Conservation (phyloP, 208 protist species). For the Trichomonas tenax region DNA sequence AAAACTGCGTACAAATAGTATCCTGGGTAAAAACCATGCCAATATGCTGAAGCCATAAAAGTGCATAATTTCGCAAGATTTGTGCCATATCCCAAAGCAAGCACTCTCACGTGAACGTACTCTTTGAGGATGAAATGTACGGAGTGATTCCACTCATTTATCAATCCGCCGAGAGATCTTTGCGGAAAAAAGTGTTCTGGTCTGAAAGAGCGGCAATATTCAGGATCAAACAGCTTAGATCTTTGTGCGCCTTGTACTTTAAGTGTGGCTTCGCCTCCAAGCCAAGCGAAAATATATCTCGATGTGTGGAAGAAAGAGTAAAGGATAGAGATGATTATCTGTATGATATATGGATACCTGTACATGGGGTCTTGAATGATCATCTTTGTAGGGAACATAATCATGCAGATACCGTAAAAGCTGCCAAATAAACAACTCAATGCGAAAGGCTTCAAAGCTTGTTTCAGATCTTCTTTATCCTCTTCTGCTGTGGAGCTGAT, state of each 20-base stretch:
- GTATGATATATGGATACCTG: background rate
- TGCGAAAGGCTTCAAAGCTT: background rate
- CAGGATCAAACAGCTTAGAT: background rate
- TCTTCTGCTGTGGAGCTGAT: background rate
- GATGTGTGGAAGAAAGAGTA: background rate
- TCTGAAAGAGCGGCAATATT: background rate
- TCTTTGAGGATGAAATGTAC: background rate
- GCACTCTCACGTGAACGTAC: background rate
- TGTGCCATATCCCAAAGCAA: background rate
- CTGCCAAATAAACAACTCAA: too few relatives aligned
- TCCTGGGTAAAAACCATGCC: slow-evolving; percentile 10
- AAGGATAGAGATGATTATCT: background rate
- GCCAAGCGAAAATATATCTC: background rate
- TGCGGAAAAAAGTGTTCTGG: background rate
- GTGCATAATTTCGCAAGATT: background rate
- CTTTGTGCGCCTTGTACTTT: background rate
- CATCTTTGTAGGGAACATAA: background rate
- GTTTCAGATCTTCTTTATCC: background rate
- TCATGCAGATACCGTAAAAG: background rate
- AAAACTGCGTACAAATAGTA: background rate
- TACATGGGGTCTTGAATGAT: background rate
- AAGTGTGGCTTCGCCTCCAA: background rate
- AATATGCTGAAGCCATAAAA: background rate
- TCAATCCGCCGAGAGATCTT: background rate
- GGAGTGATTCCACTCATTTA: background rate